A percentile compares a stretch with the other conserved stretches of the same genome.
Evolutionary conservation across 1,284 basidiomycete species (phyloP).

Genomic region (Naganishia albida): DNA sequence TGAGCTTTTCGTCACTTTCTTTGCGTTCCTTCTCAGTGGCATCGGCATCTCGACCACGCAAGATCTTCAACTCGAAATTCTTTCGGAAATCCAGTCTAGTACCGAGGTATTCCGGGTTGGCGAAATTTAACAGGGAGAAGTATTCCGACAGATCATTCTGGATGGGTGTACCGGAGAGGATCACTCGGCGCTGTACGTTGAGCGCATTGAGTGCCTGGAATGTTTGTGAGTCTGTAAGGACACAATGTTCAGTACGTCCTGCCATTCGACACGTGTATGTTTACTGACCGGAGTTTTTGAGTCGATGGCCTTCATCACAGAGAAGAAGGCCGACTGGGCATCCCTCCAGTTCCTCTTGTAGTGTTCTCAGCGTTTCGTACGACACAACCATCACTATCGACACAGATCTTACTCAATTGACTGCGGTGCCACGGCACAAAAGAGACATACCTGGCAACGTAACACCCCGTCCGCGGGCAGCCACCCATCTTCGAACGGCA

Average conservation of each 20-base stretch:
- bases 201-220: slow-evolving; percentile 83
- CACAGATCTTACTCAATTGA: slow-evolving; percentile 1
- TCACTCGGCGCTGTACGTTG: slow-evolving; percentile 90
- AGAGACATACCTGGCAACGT: slow-evolving; percentile 75
- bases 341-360: slow-evolving; percentile 71
- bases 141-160: slow-evolving; percentile 97
- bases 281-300: slow-evolving; percentile 87
- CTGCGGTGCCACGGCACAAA: not conserved
- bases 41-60: slow-evolving; percentile 88
- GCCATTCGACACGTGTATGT: not conserved
- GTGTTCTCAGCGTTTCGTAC: slow-evolving; percentile 90
- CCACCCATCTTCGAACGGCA: slow-evolving; percentile 81
- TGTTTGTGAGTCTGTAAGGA: slow-evolving; percentile 71
- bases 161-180: slow-evolving; percentile 94
- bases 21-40: slow-evolving; percentile 81
- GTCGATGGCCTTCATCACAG: slow-evolving; percentile 93
- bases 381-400: slow-evolving; percentile 99
- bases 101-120: slow-evolving; percentile 93
- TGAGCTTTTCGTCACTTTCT: slow-evolving; percentile 84
- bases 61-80: slow-evolving; percentile 93
- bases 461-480: slow-evolving; percentile 79
- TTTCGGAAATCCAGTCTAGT: slow-evolving; percentile 90
- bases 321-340: slow-evolving; percentile 87
- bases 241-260: not conserved
- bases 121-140: slow-evolving; percentile 93